Evolutionary conservation across 306 rosid genomes (phyloP), one percentile per base, ranked within the genome.

Genomic region (Fagus sylvatica): DNA sequence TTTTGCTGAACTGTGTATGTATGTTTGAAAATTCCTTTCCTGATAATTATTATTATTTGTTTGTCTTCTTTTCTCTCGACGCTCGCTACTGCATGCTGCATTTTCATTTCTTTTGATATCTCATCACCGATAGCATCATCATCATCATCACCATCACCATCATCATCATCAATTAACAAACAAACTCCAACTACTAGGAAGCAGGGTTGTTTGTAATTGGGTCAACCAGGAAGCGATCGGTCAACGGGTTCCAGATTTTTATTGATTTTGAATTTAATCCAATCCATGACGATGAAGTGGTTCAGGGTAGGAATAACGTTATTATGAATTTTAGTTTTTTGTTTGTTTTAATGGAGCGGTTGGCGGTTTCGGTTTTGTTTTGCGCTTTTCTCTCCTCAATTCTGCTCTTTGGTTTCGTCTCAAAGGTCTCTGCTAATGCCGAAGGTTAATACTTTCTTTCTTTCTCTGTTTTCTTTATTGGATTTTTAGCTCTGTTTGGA

Each of bases 401-500:
- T 89, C 77, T 87, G 61, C 59, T 83, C 53, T 78, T 87, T 79
- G 88, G 82, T 82, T 93, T 90, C 61, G 75, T 89, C 36, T 65
- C 60, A 9, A 78, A 81, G 75, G 86, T 81, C 33, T 79, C 92
- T 79, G 87, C 86, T 51, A 90, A 89, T 86, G 78, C 86, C 8
- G 96, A 93, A 89, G 98, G 97, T 93, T 81, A 36, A 76, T 80
- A 1, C 55, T 36, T 33, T 4, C 19, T 11, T 57, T 32, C 42
- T 34, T 22, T 74, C 53, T 2, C 33, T 4, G 68, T 17, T 34
- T 22, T 48, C 75, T 72, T 16, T 39, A 28, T 82, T 80, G 11
- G 43, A 69, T 74, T 74, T 65, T 60, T 55, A 61, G 48, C 82
- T 57, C 19, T 4, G 43, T n/a, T 32, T 55, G 12, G 22, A 53